These are phyloP conservation scores for Penicillium sp. DNA, from an alignment of 2,329 filamentous ascomycete genomes.

Conservation along the genomic window DNA sequence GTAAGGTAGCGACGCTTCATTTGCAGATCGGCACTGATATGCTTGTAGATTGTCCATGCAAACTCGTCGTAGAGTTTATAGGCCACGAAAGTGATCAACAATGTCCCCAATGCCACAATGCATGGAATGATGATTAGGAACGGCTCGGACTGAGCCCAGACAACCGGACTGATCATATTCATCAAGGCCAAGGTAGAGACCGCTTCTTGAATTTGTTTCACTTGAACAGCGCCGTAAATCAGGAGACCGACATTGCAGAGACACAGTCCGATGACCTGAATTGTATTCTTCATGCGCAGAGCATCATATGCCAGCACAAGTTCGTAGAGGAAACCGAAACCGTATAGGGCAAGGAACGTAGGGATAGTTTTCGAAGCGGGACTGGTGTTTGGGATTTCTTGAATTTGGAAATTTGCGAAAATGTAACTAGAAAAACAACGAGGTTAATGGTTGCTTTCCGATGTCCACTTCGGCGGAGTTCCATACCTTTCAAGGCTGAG, in stretches of 20 bases:
- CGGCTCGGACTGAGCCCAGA: slow-evolving; percentile 71
- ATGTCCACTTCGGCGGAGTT: neutral
- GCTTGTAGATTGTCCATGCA: slow-evolving; percentile 98
- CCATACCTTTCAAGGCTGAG: slow-evolving; percentile 84
- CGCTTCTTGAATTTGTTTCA: slow-evolving; percentile 81
- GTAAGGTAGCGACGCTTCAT: slow-evolving; percentile 96
- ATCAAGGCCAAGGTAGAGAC: slow-evolving; percentile 55
- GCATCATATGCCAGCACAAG: slow-evolving; percentile 90
- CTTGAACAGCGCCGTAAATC: slow-evolving; percentile 89
- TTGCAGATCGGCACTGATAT: slow-evolving; percentile 93
- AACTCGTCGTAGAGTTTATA: slow-evolving; percentile 99
- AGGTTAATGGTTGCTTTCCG: neutral
- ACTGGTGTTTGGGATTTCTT: slow-evolving; percentile 44
- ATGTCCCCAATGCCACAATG: slow-evolving; percentile 73
- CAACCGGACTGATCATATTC: slow-evolving; percentile 49
- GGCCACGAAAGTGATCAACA: slow-evolving; percentile 72
- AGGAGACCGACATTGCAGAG: slow-evolving; percentile 88
- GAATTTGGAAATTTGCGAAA: slow-evolving; percentile 77
- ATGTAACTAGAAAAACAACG: slow-evolving; percentile 65
- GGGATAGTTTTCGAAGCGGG: slow-evolving; percentile 69
- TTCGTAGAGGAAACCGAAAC: slow-evolving; percentile 95
- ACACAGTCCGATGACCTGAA: slow-evolving; percentile 94
- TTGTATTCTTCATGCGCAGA: slow-evolving; percentile 91
- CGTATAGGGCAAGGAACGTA: slow-evolving; percentile 93
- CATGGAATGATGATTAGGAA: slow-evolving; percentile 83